Evolutionary conservation across 441 rosid species (phyloP).

Genomic region (Biscutella auriculata): DNA sequence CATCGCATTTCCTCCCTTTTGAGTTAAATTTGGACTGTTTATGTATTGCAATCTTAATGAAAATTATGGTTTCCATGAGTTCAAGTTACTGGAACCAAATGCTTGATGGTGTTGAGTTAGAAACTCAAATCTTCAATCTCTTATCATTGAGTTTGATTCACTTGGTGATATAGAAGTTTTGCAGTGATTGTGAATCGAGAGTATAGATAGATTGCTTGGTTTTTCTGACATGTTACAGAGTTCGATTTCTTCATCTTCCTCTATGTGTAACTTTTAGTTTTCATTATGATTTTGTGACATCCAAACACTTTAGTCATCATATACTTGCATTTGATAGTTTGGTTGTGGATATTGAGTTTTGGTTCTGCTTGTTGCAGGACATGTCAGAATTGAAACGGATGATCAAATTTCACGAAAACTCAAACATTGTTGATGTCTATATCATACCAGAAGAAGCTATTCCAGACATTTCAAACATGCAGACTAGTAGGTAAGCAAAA

Average conservation of each 20-base stretch:
- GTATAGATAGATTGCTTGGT: background rate
- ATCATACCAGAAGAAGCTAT: slow-evolving; percentile 47
- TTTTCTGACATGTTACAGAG: background rate
- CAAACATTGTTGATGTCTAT: slow-evolving; percentile 47
- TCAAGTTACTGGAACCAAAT: background rate
- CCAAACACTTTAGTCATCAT: background rate
- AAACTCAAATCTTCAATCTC: background rate
- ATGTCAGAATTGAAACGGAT: slow-evolving; percentile 70
- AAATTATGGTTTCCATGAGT: background rate
- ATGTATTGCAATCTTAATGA: background rate
- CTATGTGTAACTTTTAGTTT: background rate
- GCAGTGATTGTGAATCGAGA: background rate
- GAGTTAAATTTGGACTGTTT: background rate
- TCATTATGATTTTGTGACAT: background rate
- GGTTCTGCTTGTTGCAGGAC: slow-evolving; percentile 21
- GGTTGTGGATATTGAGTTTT: background rate
- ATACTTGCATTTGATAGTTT: background rate
- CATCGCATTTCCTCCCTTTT: background rate
- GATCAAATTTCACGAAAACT: slow-evolving; percentile 66
- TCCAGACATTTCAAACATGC: slow-evolving; percentile 65
- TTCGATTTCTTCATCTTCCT: background rate
- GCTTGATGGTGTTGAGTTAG: background rate
- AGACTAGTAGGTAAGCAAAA: slow-evolving; percentile 58
- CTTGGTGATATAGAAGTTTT: background rate
- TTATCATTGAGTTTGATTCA: background rate